Conservation (phyloP, 257 asterid species). For the Catharanthus roseus region DNA sequence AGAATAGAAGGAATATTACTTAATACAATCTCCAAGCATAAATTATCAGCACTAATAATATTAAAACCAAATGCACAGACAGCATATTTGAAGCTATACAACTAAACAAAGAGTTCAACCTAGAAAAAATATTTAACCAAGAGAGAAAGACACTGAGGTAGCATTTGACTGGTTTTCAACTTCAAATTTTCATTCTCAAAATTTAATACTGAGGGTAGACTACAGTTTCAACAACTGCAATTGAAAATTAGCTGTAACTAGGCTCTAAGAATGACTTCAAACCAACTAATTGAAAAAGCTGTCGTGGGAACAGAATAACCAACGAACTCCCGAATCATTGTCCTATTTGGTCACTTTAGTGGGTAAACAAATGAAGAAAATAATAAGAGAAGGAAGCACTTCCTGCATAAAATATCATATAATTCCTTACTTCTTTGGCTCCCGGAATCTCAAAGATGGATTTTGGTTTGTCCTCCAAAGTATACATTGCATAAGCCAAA, state of each 20-base stretch:
- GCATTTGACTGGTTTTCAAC: too few species aligned
- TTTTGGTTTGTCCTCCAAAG: conserved; percentile 79
- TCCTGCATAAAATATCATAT: neutral
- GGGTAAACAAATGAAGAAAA: neutral
- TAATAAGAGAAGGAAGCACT: neutral
- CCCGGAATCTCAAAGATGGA: conserved; percentile 96
- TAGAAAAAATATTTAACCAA: neutral
- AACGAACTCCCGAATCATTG: neutral
- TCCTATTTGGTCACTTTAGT: neutral
- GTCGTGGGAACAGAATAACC: neutral
- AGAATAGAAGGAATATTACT: neutral
- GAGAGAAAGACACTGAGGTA: neutral
- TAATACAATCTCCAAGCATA: neutral
- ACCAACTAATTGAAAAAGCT: too few species aligned
- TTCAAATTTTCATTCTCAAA: too few species aligned
- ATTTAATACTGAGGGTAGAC: too few species aligned
- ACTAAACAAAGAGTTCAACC: neutral
- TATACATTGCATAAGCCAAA: conserved; percentile 98
- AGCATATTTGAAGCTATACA: neutral
- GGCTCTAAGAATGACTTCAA: neutral
- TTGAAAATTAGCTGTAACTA: neutral
- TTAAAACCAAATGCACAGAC: neutral
- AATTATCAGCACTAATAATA: neutral
- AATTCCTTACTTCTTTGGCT: conserved; percentile 66
- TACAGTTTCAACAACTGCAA: neutral